Evolutionary conservation across 768 basidiomycete species (phyloP).

Genomic region (Kwoniella dejecticola): DNA sequence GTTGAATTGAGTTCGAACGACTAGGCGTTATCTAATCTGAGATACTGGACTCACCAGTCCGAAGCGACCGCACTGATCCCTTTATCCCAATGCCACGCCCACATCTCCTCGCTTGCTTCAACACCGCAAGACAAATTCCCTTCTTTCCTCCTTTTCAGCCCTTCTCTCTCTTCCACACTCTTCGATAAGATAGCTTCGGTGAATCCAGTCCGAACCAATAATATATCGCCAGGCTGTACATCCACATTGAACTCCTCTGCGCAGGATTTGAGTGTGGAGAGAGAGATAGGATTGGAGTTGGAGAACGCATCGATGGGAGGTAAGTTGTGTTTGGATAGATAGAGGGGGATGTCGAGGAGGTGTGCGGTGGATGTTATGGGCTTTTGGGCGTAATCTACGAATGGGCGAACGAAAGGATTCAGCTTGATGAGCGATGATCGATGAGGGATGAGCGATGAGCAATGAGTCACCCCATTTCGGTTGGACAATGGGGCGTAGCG

Average conservation of each 20-base stretch:
- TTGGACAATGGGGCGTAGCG: too few species aligned
- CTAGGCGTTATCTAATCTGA: too few species aligned
- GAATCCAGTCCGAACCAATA: constrained; percentile 33
- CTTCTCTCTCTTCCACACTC: background rate
- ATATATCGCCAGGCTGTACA: constrained; percentile 28
- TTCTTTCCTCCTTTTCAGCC: constrained; percentile 1
- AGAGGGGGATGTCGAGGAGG: constrained; percentile 34
- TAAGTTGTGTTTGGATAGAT: constrained; percentile 21
- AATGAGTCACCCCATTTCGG: too few species aligned
- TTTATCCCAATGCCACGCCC: constrained; percentile 38
- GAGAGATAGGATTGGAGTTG: constrained; percentile 16
- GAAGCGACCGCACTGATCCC: constrained; percentile 34
- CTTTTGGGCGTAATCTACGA: constrained; percentile 15
- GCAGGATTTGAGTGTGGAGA: constrained; percentile 14
- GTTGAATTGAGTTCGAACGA: too few species aligned
- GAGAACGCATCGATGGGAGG: constrained; percentile 23
- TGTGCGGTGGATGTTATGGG: constrained; percentile 29
- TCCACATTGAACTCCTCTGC: constrained; percentile 15
- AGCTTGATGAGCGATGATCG: too few species aligned
- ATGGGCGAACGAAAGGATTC: too few species aligned
- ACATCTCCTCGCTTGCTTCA: constrained; percentile 19
- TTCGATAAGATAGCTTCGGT: constrained; percentile 23
- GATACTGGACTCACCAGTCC: constrained; percentile 14
- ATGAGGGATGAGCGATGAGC: background rate
- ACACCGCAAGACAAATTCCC: constrained; percentile 21